phyloP scores from a whole-genome alignment of 2,329 filamentous ascomycete genomes.

The Colletotrichum godetiae region DNA sequence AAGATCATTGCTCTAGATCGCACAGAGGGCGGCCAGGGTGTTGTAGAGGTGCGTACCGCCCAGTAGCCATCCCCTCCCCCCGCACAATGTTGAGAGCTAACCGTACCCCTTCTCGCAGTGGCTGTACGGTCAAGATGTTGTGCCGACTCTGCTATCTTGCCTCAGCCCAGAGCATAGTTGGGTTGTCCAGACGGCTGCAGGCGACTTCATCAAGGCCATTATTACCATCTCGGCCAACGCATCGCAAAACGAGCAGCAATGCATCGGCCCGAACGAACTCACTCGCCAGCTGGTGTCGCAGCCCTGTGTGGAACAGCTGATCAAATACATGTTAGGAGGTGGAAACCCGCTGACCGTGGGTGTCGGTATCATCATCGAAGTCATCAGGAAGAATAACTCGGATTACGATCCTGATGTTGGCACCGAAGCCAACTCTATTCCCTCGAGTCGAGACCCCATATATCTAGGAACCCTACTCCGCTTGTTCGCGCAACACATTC shows the following conservation, averaged over 20 bases:
- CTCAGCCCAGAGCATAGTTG: constrained; percentile 86
- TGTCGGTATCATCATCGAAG: constrained; percentile 97
- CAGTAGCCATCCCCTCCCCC: not conserved
- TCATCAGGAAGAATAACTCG: constrained; percentile 99
- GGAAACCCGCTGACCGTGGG: constrained; percentile 96
- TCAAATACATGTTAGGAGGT: constrained; percentile 90
- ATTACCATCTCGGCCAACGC: constrained; percentile 99
- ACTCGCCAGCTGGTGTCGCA: constrained; percentile 94
- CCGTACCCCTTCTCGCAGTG: constrained; percentile 67
- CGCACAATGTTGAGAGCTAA: constrained; percentile 16
- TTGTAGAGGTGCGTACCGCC: constrained; percentile 80
- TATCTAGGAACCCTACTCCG: constrained; percentile 92
- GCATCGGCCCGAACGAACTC: constrained; percentile 96
- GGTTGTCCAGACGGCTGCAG: constrained; percentile 94
- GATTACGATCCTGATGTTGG: constrained; percentile 97
- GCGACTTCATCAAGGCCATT: constrained; percentile 97
- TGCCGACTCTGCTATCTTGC: constrained; percentile 87
- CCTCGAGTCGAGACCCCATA: constrained; percentile 90
- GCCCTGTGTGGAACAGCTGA: constrained; percentile 84
- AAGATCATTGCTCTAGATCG: constrained; percentile 98
- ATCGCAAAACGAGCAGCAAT: constrained; percentile 98
- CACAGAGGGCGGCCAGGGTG: constrained; percentile 88
- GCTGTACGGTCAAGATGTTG: constrained; percentile 89
- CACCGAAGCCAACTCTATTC: constrained; percentile 80
- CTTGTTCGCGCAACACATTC: constrained; percentile 89